Base-by-base conservation (phyloP, 2,329 filamentous ascomycete genomes). In the Fusarium zealandicum region DNA sequence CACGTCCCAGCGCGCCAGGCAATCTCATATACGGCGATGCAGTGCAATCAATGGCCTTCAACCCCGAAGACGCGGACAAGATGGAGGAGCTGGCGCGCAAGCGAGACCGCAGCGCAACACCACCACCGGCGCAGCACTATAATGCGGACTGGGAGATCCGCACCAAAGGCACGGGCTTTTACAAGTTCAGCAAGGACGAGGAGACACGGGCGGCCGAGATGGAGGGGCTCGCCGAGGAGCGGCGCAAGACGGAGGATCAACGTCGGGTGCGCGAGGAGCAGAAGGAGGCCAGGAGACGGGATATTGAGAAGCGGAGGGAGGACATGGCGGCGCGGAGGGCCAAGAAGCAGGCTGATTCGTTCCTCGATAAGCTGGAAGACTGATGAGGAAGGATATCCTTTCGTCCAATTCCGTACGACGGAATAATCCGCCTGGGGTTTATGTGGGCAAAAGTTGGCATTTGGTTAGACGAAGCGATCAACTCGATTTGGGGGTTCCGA, bases 141-240 rank as follows among this genome's bases (percentile, higher is more conserved):
- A 90, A 97, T 72, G 91, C 91, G 1, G 83, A 84, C 56, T 82
- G 82, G 56, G 95, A 99, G 80, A 86, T 96, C 41, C 81, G 95
- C 56, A 91, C 86, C 37, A 93, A 95, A 67, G 95, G 95, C 4
- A 90, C 90, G 0, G 95, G 90, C 0, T 99, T 98, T 75, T 97
- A 92, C 77, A 87, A 89, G 51, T 98, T 99, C 71, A 91, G 88
- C 53, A 84, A 83, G 61, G 89, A 96, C 72, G 87, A 89, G 69
- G 86, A 83, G 61, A 78, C 80, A 60, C 79, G 87, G 69, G 74
- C 75, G 66, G 66, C 67, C 41, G 90, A 98, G 80, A 96, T 98
- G 90, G 81, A 84, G 62, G 82, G 80, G 37, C 76, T 97, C 49
- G 82, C 85, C 59, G 78, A 80, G 64, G 87, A 92, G 71, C 80